Conservation (phyloP, 2,329 filamentous ascomycete species). For the Fusarium napiforme region DNA sequence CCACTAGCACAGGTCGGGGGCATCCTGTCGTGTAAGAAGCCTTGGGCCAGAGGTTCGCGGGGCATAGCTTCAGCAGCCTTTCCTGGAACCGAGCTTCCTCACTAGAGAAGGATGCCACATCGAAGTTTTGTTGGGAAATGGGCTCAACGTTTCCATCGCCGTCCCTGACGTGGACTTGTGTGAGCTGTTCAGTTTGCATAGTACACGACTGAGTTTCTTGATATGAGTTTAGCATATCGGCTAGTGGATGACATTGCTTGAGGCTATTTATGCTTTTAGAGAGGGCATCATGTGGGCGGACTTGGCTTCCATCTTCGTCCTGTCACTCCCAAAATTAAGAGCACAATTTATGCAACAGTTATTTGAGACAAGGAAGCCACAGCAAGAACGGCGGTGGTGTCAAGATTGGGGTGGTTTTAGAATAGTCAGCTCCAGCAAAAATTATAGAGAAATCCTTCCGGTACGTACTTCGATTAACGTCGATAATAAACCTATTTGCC, state of each 20-base stretch:
- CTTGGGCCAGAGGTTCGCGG: constrained; percentile 45
- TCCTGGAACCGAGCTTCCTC: constrained; percentile 36
- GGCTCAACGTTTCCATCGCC: constrained; percentile 5
- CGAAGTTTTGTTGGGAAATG: constrained; percentile 58
- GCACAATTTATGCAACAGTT: rapidly evolving
- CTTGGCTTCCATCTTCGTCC: rapidly evolving
- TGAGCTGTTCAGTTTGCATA: constrained; percentile 23
- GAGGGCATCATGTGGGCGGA: neutral
- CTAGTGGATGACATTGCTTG: neutral
- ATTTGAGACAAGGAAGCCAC: neutral
- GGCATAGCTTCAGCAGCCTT: constrained; percentile 37
- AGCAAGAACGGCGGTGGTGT: neutral
- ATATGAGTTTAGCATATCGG: rapidly evolving
- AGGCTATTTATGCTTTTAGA: neutral
- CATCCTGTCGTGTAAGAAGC: constrained; percentile 43
- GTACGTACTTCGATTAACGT: neutral
- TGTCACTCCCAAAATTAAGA: rapidly evolving
- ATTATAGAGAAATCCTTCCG: no score
- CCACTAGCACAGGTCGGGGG: constrained; percentile 52
- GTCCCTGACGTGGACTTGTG: constrained; percentile 36
- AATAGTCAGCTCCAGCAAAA: neutral
- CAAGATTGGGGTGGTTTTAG: rapidly evolving
- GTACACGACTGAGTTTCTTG: rapidly evolving
- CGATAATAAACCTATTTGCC: neutral
- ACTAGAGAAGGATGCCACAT: constrained; percentile 53